These are phyloP conservation scores for Quercus gilva DNA, from an alignment of 306 rosid species.

Conservation along the genomic window DNA sequence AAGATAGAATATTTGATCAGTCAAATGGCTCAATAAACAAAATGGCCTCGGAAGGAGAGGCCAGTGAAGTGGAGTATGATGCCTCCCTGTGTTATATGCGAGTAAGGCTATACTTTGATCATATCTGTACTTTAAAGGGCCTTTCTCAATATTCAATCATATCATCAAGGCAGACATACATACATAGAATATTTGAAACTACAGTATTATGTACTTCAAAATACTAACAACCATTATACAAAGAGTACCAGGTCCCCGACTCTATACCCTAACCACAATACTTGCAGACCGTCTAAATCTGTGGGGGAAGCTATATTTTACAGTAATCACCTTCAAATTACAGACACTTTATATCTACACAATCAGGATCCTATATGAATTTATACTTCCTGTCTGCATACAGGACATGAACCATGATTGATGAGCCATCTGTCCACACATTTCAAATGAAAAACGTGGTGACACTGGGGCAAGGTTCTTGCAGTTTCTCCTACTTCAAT, in stretches of 20 bases:
- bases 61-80: background rate
- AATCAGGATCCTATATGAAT: background rate
- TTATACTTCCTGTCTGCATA: constrained; percentile 63
- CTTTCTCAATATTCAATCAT: background rate
- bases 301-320: background rate
- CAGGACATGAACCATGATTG: constrained; percentile 69
- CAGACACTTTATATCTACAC: background rate
- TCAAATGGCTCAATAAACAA: background rate
- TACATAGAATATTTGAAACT: background rate
- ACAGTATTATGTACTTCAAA: background rate
- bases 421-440: constrained; percentile 82
- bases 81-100: background rate
- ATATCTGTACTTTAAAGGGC: background rate
- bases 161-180: background rate
- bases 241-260: background rate
- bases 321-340: background rate
- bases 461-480: constrained; percentile 60
- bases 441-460: constrained; percentile 65
- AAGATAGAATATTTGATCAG: background rate
- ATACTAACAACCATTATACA: background rate
- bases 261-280: background rate
- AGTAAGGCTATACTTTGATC: background rate
- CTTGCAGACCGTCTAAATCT: background rate
- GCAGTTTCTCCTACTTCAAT: constrained; percentile 62
- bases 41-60: background rate